These are phyloP conservation scores for Nakazawaea ishiwadae DNA, from an alignment of 805 yeast species.

Conservation along the genomic window DNA sequence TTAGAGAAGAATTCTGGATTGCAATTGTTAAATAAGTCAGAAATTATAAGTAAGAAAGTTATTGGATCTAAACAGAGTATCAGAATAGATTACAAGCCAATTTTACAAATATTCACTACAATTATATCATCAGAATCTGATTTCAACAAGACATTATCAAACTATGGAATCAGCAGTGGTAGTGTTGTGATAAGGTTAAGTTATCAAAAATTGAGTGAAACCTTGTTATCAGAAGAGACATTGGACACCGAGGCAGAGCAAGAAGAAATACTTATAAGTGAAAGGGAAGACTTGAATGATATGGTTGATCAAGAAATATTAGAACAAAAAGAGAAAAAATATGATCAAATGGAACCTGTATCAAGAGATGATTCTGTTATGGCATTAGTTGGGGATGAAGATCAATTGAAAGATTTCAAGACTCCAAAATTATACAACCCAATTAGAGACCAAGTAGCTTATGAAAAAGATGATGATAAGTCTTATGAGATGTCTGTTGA, in stretches of 20 bases:
- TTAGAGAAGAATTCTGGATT: constrained; percentile 15
- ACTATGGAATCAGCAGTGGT: constrained; percentile 22
- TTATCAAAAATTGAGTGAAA: constrained; percentile 14
- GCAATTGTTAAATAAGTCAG: constrained; percentile 11
- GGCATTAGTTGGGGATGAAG: constrained; percentile 1
- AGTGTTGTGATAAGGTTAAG: constrained; percentile 24
- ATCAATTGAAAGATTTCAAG: no score
- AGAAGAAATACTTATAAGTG: constrained; percentile 3
- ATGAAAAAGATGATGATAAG: constrained; percentile 26
- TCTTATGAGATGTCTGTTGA: constrained; percentile 42
- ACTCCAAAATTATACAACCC: constrained; percentile 9
- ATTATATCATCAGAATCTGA: constrained; percentile 17
- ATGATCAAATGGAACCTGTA: neutral
- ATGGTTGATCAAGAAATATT: constrained; percentile 11
- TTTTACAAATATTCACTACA: constrained; percentile 22
- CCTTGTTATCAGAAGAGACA: neutral
- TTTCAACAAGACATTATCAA: constrained; percentile 17
- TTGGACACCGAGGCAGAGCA: neutral
- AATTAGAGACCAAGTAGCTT: neutral
- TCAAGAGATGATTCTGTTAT: neutral
- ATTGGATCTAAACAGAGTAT: neutral
- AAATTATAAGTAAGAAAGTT: neutral
- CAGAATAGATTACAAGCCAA: constrained; percentile 15
- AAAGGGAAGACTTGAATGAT: constrained; percentile 8
- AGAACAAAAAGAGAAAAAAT: constrained; percentile 5